Base-by-base conservation (phyloP, 2,329 filamentous ascomycete genomes). In the Nannizzia gypsea region DNA sequence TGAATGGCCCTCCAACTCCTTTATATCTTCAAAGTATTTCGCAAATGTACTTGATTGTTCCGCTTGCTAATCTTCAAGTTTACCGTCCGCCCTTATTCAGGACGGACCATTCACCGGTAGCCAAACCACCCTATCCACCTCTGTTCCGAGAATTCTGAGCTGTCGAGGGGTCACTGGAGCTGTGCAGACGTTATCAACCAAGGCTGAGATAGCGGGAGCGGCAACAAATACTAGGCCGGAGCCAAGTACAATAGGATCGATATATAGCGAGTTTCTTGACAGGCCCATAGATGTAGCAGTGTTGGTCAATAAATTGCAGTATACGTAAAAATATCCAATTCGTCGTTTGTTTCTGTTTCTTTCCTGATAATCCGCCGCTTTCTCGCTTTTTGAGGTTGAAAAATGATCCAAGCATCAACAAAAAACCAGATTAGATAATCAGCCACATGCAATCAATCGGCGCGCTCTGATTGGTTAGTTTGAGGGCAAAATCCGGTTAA, bases 1-100 rank as follows among this genome's bases (percentile, higher is more conserved):
- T 17, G 15, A 34, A 54, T 34, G 50, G 50, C 28, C 50, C 44
- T 50, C 15, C 24, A 17, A 11, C 28, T 54, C 20, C 6, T 17
- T 1, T n/a, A n/a, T 31, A 20, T 54, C 15, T 24, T 54, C 26
- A 26, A 36, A 54, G 50, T 54, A 54, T 54, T 34, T 34, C 50
- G 50, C 50, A 54, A 54, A 54, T 20, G 50, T 54, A 9, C 22
- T 50, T 54, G 28, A 26, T 31, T 34, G 44, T 54, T 34, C 50
- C 28, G 24, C 15, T 34, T 34, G 50, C 50, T 31, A 54, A 34
- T 54, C 55, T 26, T 57, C 38, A 31, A 67, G 71, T 69, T 77
- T 77, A 77, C 74, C 75, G 76, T 78, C 76, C 76, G 76, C 73
- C 75, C 75, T 75, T 72, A 62, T 73, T 77, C 74, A 78, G 75